Evolutionary conservation across 2,329 filamentous ascomycete species (phyloP).

Genomic region (Rhynchosporium graminicola): DNA sequence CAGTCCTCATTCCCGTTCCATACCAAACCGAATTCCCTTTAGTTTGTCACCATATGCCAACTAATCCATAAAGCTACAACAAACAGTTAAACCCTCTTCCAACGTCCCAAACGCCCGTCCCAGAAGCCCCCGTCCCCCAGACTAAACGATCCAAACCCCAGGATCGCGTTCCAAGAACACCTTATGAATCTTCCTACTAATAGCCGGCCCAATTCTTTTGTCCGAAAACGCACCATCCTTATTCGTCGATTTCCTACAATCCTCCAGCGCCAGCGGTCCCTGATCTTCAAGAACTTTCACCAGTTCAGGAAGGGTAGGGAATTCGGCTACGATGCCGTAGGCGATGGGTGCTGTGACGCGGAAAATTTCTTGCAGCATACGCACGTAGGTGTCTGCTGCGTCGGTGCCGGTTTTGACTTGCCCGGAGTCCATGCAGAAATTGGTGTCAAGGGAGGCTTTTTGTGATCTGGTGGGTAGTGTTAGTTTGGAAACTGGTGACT

Average conservation of each 20-base stretch:
- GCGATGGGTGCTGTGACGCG: conserved; percentile 73
- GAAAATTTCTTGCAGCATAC: conserved; percentile 75
- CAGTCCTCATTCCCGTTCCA: too few relatives aligned
- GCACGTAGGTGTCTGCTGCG: conserved; percentile 65
- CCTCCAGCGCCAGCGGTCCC: conserved; percentile 63
- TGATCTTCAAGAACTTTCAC: conserved; percentile 56
- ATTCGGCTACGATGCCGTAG: conserved; percentile 65
- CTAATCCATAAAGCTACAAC: too few relatives aligned
- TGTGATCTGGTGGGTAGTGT: conserved; percentile 37
- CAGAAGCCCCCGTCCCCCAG: too few relatives aligned
- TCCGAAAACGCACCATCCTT: conserved; percentile 57
- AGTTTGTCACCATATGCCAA: too few relatives aligned
- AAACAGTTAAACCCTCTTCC: too few relatives aligned
- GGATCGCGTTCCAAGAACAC: conserved; percentile 60
- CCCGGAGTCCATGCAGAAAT: conserved; percentile 78
- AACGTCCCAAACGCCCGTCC: too few relatives aligned
- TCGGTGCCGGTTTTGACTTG: conserved; percentile 73
- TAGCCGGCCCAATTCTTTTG: conserved; percentile 55
- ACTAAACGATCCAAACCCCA: conserved; percentile 11
- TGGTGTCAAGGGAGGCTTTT: conserved; percentile 52
- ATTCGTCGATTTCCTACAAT: conserved; percentile 58
- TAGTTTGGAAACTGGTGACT: conserved; percentile 33
- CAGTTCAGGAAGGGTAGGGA: conserved; percentile 57
- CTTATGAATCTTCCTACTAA: conserved; percentile 60
- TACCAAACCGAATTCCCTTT: too few relatives aligned